Base-by-base conservation (phyloP, 2,329 filamentous ascomycete species). In the Pestalotiopsis sp. region DNA sequence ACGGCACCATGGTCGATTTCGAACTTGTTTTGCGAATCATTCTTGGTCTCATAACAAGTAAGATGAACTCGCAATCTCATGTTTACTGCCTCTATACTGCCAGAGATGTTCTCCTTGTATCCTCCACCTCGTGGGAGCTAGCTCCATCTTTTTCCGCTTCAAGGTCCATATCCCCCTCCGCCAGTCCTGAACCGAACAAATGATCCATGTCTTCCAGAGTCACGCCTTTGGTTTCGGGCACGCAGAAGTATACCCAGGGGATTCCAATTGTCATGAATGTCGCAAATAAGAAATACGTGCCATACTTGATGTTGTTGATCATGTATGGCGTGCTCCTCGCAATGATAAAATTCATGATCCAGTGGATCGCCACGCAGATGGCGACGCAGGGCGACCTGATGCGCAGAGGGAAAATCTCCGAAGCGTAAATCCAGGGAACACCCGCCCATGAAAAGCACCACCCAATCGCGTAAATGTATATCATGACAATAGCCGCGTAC, bases 201-300 rank as follows among this genome's bases (percentile, higher is more conserved):
- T 75, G 74, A 68, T 83, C 81, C 75, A 83, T 82, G 36, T 78
- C 79, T 69, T 84, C 82, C 14, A 84, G 73, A 13, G 80, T 79
- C 23, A 84, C 75, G 68, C 81, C 81, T 69, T 82, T 83, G 3
- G 82, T 84, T 72, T 84, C 82, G 3, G 82, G 82, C 11, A 84
- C 74, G 57, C 82, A 78, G 73, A 82, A 80, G 71, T 77, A 83
- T 20, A 81, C 78, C 67, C 80, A 83, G 67, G 82, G 71, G 31
- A 79, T 74, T 5, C 79, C 78, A 25, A 77, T 70, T 23, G 83
- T 74, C 70, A 82, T 81, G 45, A 81, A 75, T 0, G 77, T 73
- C 3, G 79, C 82, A 70, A 84, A 85, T 75, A 85, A 82, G 71
- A 84, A 81, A 73, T 82, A 85, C 1, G 82, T 81, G 14, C 82